Conservation (phyloP, 1,284 basidiomycete species). For the Ganoderma lingzhi region DNA sequence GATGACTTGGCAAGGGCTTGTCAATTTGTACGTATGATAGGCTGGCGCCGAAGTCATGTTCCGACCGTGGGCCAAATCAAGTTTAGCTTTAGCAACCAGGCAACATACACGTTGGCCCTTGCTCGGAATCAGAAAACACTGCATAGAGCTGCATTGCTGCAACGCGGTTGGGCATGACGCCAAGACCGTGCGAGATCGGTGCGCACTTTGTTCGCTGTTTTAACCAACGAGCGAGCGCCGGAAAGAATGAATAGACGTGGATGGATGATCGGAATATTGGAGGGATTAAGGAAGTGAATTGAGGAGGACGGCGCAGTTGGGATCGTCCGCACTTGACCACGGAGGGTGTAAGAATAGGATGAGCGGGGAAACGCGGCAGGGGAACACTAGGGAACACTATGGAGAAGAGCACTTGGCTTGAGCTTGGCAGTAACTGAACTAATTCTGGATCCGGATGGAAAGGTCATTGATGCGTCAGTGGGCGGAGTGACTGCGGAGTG, state of each 20-base stretch:
- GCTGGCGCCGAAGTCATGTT: not conserved
- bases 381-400: conserved; percentile 13
- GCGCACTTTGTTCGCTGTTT: conserved; percentile 16
- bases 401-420: conserved; percentile 30
- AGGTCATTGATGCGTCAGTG: conserved; percentile 16
- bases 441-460: conserved; percentile 28
- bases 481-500: conserved; percentile 6
- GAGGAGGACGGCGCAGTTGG: conserved; percentile 5
- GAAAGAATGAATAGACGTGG: not conserved
- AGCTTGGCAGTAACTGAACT: conserved; percentile 34
- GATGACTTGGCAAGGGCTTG: not conserved
- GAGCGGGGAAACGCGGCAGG: conserved; percentile 29
- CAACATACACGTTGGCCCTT: not conserved
- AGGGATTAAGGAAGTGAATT: conserved; percentile 6
- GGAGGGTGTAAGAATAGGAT: conserved; percentile 16
- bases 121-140: conserved; percentile 5
- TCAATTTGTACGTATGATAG: conserved; percentile 1
- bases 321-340: conserved; percentile 10
- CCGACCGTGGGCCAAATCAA: not conserved
- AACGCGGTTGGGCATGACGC: conserved; percentile 9
- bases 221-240: conserved; percentile 8
- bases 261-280: conserved; percentile 2
- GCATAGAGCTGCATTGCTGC: not conserved
- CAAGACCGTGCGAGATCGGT: conserved; percentile 3
- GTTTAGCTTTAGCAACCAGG: not conserved